Evolutionary conservation across 2,329 filamentous ascomycete genomes (phyloP), one percentile per base, ranked within the genome.

Genomic region (Tolypocladium paradoxum): DNA sequence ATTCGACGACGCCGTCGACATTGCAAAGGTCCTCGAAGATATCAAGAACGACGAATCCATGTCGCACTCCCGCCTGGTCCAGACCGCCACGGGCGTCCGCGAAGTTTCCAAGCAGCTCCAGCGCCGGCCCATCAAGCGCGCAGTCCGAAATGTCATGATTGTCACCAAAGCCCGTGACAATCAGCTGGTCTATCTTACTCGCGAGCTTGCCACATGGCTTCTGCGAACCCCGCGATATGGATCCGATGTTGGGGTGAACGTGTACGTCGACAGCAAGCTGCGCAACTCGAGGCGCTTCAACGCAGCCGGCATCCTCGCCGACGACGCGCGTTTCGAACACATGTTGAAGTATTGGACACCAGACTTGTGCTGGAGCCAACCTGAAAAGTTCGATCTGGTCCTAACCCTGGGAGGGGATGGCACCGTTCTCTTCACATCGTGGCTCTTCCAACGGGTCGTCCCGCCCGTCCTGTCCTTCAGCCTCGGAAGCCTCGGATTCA

Each of bases 121-220:
- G 72, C 84, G 92, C 53, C 83, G 90, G 40, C 92, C 93, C 24
- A 90, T 97, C 70, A 93, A 88, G 71, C 85, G 91, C 60, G 91
- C 91, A 12, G 91, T 99, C 48, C 84, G 83, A 64, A 96, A 90
- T 67, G 82, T 99, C 64, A 97, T 99, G 93, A 96, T 99, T 64
- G 89, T 99, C 58, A 99, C 93, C 56, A 99, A 97, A 72, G 93
- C 93, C 24, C 84, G 93, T 57, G 93, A 99, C 72, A 97, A 99
- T 65, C 84, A 89, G 61, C 79, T 99, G 18, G 92, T 99, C 35
- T 82, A 87, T 60, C 76, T 96, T 60, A 99, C 93, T 2, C 82
- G 88, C 55, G 90, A 99, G 67, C 75, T 99, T 55, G 78, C 92
- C 12, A 82, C 85, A 60, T 99, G 92, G 90, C 77, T 99, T 35